A percentile compares a stretch with the other conserved stretches of the same genome.
Conservation (phyloP, 2,329 filamentous ascomycete species). For the Fusarium heterosporum region DNA sequence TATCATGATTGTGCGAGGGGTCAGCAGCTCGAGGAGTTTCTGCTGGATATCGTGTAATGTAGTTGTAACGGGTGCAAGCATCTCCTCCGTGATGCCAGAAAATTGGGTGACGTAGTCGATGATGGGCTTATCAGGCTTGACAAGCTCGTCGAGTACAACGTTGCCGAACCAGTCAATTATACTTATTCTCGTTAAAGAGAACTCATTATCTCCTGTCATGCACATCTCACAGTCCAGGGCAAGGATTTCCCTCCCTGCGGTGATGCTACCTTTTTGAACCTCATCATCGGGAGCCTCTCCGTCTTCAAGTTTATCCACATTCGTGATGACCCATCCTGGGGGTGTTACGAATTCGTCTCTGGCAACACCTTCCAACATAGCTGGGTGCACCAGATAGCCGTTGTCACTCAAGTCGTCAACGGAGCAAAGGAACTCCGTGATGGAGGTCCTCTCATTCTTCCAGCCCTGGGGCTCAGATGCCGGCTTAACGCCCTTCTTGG, state of each 20-base stretch:
- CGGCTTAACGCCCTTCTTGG: constrained; percentile 68
- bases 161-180: constrained; percentile 87
- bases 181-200: constrained; percentile 89
- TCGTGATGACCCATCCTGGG: constrained; percentile 86
- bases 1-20: constrained; percentile 77
- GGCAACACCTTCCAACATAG: constrained; percentile 72
- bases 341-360: constrained; percentile 64
- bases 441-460: constrained; percentile 81
- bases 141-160: constrained; percentile 86
- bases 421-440: constrained; percentile 81
- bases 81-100: constrained; percentile 90
- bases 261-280: constrained; percentile 84
- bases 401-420: constrained; percentile 82
- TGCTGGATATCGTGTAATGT: constrained; percentile 85
- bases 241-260: constrained; percentile 81
- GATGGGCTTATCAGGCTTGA: constrained; percentile 90
- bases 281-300: constrained; percentile 75
- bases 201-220: constrained; percentile 81
- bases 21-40: constrained; percentile 78
- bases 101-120: constrained; percentile 91
- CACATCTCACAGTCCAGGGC: constrained; percentile 99
- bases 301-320: constrained; percentile 73
- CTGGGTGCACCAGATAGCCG: constrained; percentile 86
- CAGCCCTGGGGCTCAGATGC: constrained; percentile 73
- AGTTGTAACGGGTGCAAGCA: constrained; percentile 85